Evolutionary conservation across 768 basidiomycete species (phyloP), one percentile per base, ranked within the genome.

Genomic region (Psilocybe tampanensis): DNA sequence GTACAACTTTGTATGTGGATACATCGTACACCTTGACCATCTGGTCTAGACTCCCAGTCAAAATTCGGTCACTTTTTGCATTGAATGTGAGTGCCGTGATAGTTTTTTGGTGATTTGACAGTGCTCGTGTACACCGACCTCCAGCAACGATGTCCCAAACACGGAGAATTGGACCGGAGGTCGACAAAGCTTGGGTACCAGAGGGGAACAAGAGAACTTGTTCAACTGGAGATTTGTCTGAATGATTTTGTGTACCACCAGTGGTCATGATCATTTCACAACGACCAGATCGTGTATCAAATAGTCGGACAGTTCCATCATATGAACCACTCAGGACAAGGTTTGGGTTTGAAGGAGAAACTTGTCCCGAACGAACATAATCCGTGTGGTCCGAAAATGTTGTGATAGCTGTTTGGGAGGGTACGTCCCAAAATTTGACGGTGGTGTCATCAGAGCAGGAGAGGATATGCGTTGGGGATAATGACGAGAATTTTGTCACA

Each of bases 11-110:
- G 79, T 96, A 98, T 15, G 86, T 86, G 68, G 90, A 85, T 34
- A 95, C 86, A 72, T 98, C 96, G 75, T 98, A 99, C 32, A 98
- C 95, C 74, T 99, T 99, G 56, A 98, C 93, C 90, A 99, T 91
- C 63, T 96, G 95, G 70, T 99, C 97, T 60, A 99, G 77, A 42
- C 92, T 86, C 26, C 94, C 97, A 0, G 93, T 94, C 44, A 99
- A 77, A 2, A 98, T 80, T 34, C 95, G 83, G 62, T 85, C 84
- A 23, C 90, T 86, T 48, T 78, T 81, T 26, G 89, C 67, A 68
- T 94, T 88, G 71, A 95, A 94, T 1, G 93, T 77, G 42, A 97
- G 80, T 15, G 93, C 83, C 0, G 96, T 98, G 54, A 99, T 85
- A 2, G 97, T 95, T 76, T 99, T 99, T 74, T 98, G 96, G 69